Base-by-base conservation (phyloP, 2,329 filamentous ascomycete genomes). In the Phaeophleospora eucalypticola region DNA sequence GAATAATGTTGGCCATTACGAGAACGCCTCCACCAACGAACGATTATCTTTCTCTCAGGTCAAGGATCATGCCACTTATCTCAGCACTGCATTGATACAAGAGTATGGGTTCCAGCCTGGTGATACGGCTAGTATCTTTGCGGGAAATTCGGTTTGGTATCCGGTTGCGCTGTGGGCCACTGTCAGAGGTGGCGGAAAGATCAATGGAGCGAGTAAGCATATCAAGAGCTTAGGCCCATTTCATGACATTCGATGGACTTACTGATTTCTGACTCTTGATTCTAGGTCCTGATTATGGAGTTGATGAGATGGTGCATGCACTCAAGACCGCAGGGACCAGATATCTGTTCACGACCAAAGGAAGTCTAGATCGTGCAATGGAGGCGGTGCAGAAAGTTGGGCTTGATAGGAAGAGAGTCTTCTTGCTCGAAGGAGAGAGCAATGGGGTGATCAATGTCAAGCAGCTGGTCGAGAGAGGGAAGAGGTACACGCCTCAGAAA, bases 141-240 rank as follows among this genome's bases (percentile, higher is more conserved):
- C 75, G 39, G 75, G 75, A 9, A 85, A 85, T 55, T 79, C 78
- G 3, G 76, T 84, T 34, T 84, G 80, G 80, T 84, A 83, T 44
- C 81, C 82, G 0, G 75, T 83, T 3, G 79, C 78, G 15, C 77
- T 84, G 69, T 75, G 80, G 51, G 74, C 76, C 0, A 73, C 75
- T 1, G 67, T 81, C 4, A 71, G 76, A 24, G 60, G 52, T 7
- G 57, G 58, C 40, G 15, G 18, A 32, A 33, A 29, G 24, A 29
- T 29, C 24, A 29, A 29, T 29, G 24, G 24, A 7, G 24, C 24
- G 24, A 29, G 24, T n/a, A n/a, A n/a, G n/a, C n/a, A n/a, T n/a
- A n/a, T n/a, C n/a, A n/a, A n/a, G n/a, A n/a, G n/a, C n/a, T n/a
- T n/a, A n/a, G n/a, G n/a, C n/a, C n/a, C n/a, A n/a, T n/a, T 29